Base-by-base conservation (phyloP, 2,329 filamentous ascomycete species). In the Scortechinia acanthostroma region DNA sequence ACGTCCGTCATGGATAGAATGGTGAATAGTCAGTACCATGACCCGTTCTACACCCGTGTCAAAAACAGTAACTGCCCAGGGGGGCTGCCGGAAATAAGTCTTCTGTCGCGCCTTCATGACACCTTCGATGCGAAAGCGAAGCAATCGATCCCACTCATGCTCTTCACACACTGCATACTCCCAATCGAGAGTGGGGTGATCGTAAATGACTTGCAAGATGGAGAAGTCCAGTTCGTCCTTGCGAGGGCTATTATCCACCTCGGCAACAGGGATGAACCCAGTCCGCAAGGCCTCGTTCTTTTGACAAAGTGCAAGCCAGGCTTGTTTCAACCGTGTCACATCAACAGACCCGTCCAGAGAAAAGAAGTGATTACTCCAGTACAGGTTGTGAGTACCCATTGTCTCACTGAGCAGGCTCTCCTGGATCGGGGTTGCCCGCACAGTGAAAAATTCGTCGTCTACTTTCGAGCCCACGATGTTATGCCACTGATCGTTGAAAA, bases 1-100 rank as follows among this genome's bases (percentile, higher is more conserved):
- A 42, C 74, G 71, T 1, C 76, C 78, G 62, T 86, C 81, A 49
- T 83, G 83, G 2, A 85, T 61, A 1, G 79, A 73, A 55, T 86
- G 81, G 47, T 82, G 71, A 4, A 80, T 53, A 3, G 57, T 64
- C 15, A 68, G 40, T 43, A 67, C 57, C 59, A 68, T 58, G 6
- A 52, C 40, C 15, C 43, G 43, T 5, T 53, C 53, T 20, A 44
- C 35, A 1, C 54, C 52, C 5, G 52, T 51, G 10, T 57, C 50
- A 4, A 58, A 53, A 16, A 65, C 49, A 3, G 63, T 59, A 5
- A 66, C 55, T 4, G 60, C 59, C 62, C 62, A 65, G 4, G 59
- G 63, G 1, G 60, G 58, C n/a, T 51, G 46, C 13, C 45, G 46
- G 49, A 60, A 62, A 21, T 58, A 55, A n/a, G 45, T 49, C 4